phyloP scores from a whole-genome alignment of 2,329 filamentous ascomycete genomes.

The Aureobasidium sp. region DNA sequence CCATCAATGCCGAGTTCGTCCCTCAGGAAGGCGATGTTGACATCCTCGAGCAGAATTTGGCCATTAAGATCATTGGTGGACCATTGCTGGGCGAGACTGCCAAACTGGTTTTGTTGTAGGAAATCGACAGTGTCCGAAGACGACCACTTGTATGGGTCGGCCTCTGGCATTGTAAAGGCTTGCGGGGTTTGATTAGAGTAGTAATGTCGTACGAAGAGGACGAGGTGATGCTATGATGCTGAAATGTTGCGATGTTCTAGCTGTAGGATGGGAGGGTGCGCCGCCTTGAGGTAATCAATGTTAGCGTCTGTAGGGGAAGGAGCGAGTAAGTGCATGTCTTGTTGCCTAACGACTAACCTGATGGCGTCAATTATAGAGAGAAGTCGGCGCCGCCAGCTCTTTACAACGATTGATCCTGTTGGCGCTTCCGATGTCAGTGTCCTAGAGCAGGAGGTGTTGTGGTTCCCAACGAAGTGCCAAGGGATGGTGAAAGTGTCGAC shows the following conservation, averaged over 20 bases:
- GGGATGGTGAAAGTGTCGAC: neutral
- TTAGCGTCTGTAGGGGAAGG: neutral
- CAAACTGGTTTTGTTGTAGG: slow-evolving; percentile 46
- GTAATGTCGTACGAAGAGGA: too few species aligned
- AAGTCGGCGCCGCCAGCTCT: too few species aligned
- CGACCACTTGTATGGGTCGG: slow-evolving; percentile 70
- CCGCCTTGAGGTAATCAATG: neutral
- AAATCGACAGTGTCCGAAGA: slow-evolving; percentile 59
- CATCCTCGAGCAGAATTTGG: slow-evolving; percentile 52
- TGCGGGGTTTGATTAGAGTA: neutral
- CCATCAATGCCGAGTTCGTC: slow-evolving; percentile 53
- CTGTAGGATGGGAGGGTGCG: neutral
- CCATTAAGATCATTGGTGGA: slow-evolving; percentile 60
- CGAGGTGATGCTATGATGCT: too few species aligned
- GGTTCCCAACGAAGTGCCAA: neutral
- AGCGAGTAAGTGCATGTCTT: neutral
- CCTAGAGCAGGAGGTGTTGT: neutral
- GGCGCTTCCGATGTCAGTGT: neutral
- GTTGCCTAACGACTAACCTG: neutral
- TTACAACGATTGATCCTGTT: neutral
- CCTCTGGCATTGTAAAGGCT: neutral
- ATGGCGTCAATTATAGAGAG: neutral
- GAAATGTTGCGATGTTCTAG: neutral
- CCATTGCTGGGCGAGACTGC: slow-evolving; percentile 48
- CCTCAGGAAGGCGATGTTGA: slow-evolving; percentile 42